Evolutionary conservation across 345 rosid genomes (phyloP), one percentile per base, ranked within the genome.

Genomic region (Citrus glauca): DNA sequence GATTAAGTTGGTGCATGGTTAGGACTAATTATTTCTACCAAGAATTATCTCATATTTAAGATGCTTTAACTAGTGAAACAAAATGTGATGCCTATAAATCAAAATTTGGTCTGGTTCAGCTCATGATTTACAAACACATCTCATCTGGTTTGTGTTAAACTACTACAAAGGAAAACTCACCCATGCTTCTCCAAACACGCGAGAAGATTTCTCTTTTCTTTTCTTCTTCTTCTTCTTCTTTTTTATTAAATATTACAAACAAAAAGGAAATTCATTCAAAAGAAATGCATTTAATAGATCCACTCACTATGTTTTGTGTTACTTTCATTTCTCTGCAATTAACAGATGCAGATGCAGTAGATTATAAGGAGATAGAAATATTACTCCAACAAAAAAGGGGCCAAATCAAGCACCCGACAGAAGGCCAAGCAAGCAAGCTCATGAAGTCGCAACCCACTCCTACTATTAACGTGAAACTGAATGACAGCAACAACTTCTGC

Each of bases 341-440:
- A 32, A 57, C 27, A 25, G n/a, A 33, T 32, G 63, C 25, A 55
- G 2, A 30, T 16, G 62, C 19, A 32, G 9, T 17, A 20, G 37
- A 27, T 32, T 30, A 48, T 20, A 64, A 38, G 60, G 30, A 17
- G 0, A 13, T 14, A 10, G n/a, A 35, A 79, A 28, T 53, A 59
- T 80, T 89, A 92, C 98, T 92, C 88, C 78, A 87, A 74, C 77
- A 92, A 85, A 78, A 85, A 89, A 69, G 88, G 84, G 80, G 90
- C 91, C 74, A 95, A 88, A 84, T 91, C 96, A 80, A 93, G 88
- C 68, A 93, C 89, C 13, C 94, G 96, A 78, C 92, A 84, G 65
- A 95, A 89, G 25, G 96, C 98, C 78, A 95, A 81, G 86, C 98
- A 95, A 85, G 93, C 90, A 72, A 92, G 86, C 89, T 93, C 98